Percentiles rank a stretch among this genome's conserved stretches.
Conservation (phyloP, 2,329 filamentous ascomycete species). For the Didymella exigua region DNA sequence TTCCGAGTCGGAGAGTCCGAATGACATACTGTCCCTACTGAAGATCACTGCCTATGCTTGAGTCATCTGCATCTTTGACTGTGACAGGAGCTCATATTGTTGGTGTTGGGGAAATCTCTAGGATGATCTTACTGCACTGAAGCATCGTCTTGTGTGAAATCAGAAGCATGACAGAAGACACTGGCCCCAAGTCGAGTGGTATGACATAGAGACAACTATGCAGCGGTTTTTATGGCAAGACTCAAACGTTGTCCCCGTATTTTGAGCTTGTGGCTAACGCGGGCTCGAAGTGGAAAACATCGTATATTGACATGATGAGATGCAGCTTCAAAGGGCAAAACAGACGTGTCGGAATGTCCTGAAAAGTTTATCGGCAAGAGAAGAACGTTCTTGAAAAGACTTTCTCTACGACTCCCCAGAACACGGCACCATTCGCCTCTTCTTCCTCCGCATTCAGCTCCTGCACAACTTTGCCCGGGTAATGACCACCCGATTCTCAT, state of each 20-base stretch:
- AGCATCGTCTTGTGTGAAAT: background rate
- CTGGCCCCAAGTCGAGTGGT: no score
- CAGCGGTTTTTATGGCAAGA: no score
- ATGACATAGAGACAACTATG: no score
- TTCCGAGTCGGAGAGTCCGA: background rate
- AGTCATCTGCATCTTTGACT: background rate
- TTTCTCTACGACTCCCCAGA: constrained; percentile 95
- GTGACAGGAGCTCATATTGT: background rate
- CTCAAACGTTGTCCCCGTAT: constrained; percentile 55
- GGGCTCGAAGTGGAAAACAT: constrained; percentile 4
- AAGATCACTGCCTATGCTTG: background rate
- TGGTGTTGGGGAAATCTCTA: background rate
- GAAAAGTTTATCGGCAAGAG: constrained; percentile 94
- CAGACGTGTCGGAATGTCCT: constrained; percentile 92
- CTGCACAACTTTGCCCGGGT: constrained; percentile 88
- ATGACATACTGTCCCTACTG: background rate
- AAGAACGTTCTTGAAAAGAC: constrained; percentile 93
- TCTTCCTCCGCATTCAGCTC: constrained; percentile 93
- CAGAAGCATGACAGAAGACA: background rate
- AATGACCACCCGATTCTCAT: constrained; percentile 77
- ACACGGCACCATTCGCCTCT: constrained; percentile 93
- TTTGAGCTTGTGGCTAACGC: constrained; percentile 65
- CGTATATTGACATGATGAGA: background rate
- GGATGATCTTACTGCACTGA: background rate
- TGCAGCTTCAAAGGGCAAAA: constrained; percentile 95